Evolutionary conservation across 2,329 filamentous ascomycete species (phyloP).

Genomic region (Didymella exigua): DNA sequence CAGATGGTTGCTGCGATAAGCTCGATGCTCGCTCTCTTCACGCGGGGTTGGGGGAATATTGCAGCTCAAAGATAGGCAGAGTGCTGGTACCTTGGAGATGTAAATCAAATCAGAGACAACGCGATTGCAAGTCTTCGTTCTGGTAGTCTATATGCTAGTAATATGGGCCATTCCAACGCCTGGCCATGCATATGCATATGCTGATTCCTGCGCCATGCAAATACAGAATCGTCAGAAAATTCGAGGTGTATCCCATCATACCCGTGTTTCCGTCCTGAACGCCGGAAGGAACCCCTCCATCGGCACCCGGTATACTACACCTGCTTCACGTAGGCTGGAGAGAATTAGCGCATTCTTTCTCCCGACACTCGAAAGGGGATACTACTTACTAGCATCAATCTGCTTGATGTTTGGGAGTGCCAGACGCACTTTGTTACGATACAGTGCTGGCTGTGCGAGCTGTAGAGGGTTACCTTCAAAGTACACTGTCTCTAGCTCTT

Average conservation of each 20-base stretch:
- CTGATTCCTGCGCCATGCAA: constrained; percentile 7
- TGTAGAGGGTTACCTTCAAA: constrained; percentile 96
- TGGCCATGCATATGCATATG: constrained; percentile 13
- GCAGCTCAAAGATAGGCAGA: neutral
- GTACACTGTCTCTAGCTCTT: constrained; percentile 85
- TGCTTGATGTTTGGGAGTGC: constrained; percentile 86
- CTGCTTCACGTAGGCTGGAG: constrained; percentile 28
- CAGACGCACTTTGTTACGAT: constrained; percentile 90
- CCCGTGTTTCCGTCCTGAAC: neutral
- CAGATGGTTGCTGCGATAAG: neutral
- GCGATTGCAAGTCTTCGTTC: neutral
- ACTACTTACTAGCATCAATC: constrained; percentile 96
- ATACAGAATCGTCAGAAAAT: neutral
- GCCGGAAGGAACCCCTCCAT: too few species aligned
- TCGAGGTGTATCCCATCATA: neutral
- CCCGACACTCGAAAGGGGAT: too few species aligned
- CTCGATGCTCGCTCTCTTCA: neutral
- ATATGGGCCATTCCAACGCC: constrained; percentile 10
- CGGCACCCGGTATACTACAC: constrained; percentile 23
- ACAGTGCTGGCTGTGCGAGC: constrained; percentile 76
- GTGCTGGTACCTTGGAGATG: neutral
- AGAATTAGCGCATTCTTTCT: constrained; percentile 10
- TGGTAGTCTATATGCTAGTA: neutral
- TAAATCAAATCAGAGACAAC: neutral
- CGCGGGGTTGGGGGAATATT: neutral